phyloP scores from a whole-genome alignment of 2,329 filamentous ascomycete species.

The Thielaviopsis euricoi region DNA sequence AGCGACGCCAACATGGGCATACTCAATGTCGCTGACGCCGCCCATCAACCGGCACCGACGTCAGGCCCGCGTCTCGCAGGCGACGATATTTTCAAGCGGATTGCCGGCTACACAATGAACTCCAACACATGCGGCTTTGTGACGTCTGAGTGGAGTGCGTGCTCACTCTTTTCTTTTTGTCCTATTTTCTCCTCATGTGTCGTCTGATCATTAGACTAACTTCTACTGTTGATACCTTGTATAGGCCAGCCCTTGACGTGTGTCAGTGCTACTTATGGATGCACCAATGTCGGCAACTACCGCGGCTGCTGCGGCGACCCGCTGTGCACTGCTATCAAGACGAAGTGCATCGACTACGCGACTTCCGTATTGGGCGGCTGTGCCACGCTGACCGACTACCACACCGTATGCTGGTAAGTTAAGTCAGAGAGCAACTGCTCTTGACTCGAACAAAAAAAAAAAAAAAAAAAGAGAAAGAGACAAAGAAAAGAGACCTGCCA shows the following conservation, averaged over 20 bases:
- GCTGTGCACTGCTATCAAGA: slow-evolving; percentile 19
- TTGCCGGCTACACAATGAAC: slow-evolving; percentile 17
- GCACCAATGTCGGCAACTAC: slow-evolving; percentile 15
- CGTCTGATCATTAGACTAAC: too few species aligned
- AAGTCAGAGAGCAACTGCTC: too few species aligned
- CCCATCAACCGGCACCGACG: slow-evolving; percentile 19
- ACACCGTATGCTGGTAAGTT: slow-evolving; percentile 22
- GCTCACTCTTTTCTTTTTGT: neutral
- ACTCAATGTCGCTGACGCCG: slow-evolving; percentile 15
- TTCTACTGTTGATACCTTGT: too few species aligned
- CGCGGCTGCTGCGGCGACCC: slow-evolving; percentile 20
- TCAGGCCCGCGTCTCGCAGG: slow-evolving; percentile 17
- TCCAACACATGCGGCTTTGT: slow-evolving; percentile 20
- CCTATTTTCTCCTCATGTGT: neutral
- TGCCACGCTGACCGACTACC: slow-evolving; percentile 17
- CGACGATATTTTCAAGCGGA: slow-evolving; percentile 17
- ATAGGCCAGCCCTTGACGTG: slow-evolving; percentile 2
- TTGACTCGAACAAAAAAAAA: too few species aligned
- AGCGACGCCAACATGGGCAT: neutral
- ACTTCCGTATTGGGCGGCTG: slow-evolving; percentile 16
- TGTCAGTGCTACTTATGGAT: slow-evolving; percentile 17
- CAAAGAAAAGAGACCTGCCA: too few species aligned
- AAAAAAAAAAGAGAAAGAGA: too few species aligned
- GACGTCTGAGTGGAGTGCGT: slow-evolving; percentile 17
- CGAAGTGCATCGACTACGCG: slow-evolving; percentile 19